Base-by-base conservation (phyloP, 1,284 basidiomycete genomes). In the Ustilago xerochloae region DNA sequence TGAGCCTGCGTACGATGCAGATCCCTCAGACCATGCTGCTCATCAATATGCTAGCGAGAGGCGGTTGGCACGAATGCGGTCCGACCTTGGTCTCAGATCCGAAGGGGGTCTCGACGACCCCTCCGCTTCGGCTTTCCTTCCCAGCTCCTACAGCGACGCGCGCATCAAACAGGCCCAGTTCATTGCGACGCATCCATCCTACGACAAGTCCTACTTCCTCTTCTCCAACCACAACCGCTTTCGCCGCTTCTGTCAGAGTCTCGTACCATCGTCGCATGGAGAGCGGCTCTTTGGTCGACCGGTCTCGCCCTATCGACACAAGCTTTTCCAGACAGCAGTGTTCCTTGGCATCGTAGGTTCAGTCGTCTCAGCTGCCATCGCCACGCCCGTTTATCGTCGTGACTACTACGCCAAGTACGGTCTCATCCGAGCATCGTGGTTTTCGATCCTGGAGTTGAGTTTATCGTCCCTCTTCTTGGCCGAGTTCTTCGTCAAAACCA, bases 121-220 rank as follows among this genome's bases (percentile, higher is more conserved):
- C 16, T 70, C 77, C 28, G 30, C 77, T n/a, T 55, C 63, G 2
- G 62, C 70, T 9, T 80, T 83, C 49, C 45, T 62, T 47, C 66
- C 68, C 10, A 88, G 22, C 86, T 88, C 66, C 3, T 32, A 63
- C 38, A 88, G 90, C 60, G 92, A 97, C 83, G 89, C 89, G 9
- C 88, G 90, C n/a, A 92, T 92, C 13, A 89, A 90, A 80, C 92
- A 91, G 80, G 91, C 92, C 0, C 92, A 93, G 73, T 93, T 97
- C 82, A 97, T 98, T 74, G 89, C 89, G 2, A 89, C 91, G 46
- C 92, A 98, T 85, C 94, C 96, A 0, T 90, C 91, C 0, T 99
- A 92, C 80, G 96, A 98, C 85, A 91, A 91, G 80, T 90, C 92
- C 0, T 91, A 97, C 76, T 97, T 93, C 91, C 74, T 97, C 9